Evolutionary conservation across 352 stramenopile species (phyloP), one percentile per base, ranked within the genome.

Genomic region (Phytophthora sp.): DNA sequence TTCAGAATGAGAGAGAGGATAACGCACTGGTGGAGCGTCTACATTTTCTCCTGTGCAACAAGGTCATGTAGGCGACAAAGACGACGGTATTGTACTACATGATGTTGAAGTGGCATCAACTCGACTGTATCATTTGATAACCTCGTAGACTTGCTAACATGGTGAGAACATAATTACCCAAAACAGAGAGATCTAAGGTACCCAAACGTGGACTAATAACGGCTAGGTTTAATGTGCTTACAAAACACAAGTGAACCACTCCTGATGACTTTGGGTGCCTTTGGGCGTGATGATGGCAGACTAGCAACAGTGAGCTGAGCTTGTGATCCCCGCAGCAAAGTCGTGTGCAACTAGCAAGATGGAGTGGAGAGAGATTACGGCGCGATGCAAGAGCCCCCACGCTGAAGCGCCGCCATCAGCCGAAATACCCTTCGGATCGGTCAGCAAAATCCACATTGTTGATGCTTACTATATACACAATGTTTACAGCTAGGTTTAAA

Each of bases 101-200:
- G 35, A 58, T 35, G 51, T 58, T 58, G 51, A 58, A 58, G 51
- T 58, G 51, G 23, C 33, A 47, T 58, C 51, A 58, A 49, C 33
- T 35, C 24, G 15, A 31, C 51, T 58, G 51, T 49, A 20, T 18
- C 47, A 49, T 3, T 29, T 29, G 7, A 57, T 57, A 45, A 16
- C n/a, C n/a, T 45, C 45, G 44, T 13, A 51, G 4, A 24, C 24
- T 26, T 51, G n/a, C n/a, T n/a, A n/a, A n/a, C n/a, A n/a, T n/a
- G n/a, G n/a, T n/a, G n/a, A n/a, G n/a, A n/a, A n/a, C n/a, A n/a
- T n/a, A n/a, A n/a, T n/a, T n/a, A n/a, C 30, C 49, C 7, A 42
- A 57, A 41, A 45, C 45, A 41, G 21, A 12, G 26, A 55, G 41
- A 29, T 55, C n/a, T n/a, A 13, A 1, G 31, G 9, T 38, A 30